phyloP scores from a whole-genome alignment of 23 red algal species.

The Pyropia yezoensis region DNA sequence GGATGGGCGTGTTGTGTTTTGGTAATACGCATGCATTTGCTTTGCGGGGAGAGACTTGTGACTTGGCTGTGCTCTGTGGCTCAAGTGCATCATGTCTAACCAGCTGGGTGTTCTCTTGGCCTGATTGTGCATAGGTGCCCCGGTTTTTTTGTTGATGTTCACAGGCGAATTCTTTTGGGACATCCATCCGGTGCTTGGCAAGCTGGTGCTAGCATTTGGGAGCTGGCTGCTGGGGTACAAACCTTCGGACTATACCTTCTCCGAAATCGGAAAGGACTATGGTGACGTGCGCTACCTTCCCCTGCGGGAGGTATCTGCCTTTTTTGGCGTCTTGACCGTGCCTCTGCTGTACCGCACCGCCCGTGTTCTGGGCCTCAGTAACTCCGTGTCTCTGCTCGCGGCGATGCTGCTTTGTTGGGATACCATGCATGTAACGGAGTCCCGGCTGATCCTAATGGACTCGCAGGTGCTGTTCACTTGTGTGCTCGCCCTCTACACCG shows the following conservation, averaged over 20 bases:
- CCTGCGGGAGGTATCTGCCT: conserved; percentile 61
- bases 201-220: conserved; percentile 59
- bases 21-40: no score
- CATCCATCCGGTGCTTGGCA: conserved; percentile 93
- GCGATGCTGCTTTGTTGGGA: conserved; percentile 67
- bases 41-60: no score
- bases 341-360: conserved; percentile 47
- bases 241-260: conserved; percentile 40
- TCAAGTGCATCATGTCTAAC: no score
- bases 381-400: conserved; percentile 10
- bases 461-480: conserved; percentile 60
- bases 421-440: conserved; percentile 68
- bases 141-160: no score
- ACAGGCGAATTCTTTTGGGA: conserved; percentile 70
- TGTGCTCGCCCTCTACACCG: conserved; percentile 61
- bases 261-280: conserved; percentile 55
- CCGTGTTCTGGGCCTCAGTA: conserved; percentile 36
- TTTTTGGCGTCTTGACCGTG: conserved; percentile 57
- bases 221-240: conserved; percentile 53
- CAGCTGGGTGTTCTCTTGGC: no score
- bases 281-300: conserved; percentile 55
- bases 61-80: no score
- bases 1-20: no score
- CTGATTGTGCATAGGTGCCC: no score
- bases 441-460: conserved; percentile 86